Evolutionary conservation across 2,329 filamentous ascomycete species (phyloP).

Genomic region (Aspergillus arachidicola): DNA sequence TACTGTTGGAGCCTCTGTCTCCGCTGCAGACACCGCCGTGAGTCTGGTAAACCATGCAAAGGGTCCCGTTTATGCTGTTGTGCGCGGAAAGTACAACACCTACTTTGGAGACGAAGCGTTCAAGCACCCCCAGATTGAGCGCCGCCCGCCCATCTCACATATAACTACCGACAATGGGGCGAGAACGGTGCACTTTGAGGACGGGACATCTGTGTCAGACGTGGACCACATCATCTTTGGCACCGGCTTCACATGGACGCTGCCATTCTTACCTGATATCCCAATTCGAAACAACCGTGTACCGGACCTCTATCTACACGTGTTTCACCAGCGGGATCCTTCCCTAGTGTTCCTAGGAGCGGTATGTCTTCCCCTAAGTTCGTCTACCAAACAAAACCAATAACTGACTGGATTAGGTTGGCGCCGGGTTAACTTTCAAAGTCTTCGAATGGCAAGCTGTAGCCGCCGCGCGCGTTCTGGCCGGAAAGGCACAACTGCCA

Average conservation of each 20-base stretch:
- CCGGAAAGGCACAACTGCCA: constrained; percentile 58
- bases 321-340: constrained; percentile 39
- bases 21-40: constrained; percentile 63
- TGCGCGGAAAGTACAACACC: constrained; percentile 54
- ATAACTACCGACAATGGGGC: constrained; percentile 46
- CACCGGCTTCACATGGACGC: constrained; percentile 66
- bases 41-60: constrained; percentile 53
- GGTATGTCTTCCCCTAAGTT: constrained; percentile 33
- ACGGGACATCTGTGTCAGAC: constrained; percentile 55
- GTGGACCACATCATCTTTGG: constrained; percentile 68
- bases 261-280: constrained; percentile 62
- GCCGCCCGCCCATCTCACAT: constrained; percentile 30
- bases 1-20: constrained; percentile 66
- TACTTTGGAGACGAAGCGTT: constrained; percentile 65
- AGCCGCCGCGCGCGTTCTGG: constrained; percentile 60
- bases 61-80: constrained; percentile 56
- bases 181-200: constrained; percentile 57
- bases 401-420: constrained; percentile 32
- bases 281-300: constrained; percentile 36
- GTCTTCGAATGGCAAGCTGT: constrained; percentile 71
- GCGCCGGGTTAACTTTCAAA: constrained; percentile 62
- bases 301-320: constrained; percentile 39
- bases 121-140: constrained; percentile 54
- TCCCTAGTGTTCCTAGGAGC: constrained; percentile 46
- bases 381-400: background rate